phyloP scores from a whole-genome alignment of 2,329 filamentous ascomycete species.

The Rugonectria rugulosa region DNA sequence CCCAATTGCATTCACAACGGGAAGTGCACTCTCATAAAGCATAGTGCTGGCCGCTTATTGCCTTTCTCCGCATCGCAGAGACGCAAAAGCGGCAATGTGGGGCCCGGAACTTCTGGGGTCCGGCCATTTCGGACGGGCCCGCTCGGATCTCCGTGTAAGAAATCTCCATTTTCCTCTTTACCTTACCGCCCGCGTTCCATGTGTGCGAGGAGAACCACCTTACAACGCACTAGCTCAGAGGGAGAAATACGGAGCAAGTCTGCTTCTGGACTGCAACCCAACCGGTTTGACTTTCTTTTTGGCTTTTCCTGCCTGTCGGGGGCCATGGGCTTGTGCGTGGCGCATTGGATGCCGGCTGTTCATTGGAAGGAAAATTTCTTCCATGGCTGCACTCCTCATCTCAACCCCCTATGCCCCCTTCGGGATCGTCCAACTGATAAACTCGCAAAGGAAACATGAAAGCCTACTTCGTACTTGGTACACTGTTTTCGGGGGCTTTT shows the following conservation, averaged over 20 bases:
- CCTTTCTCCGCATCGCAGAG: constrained; percentile 9
- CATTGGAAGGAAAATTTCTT: not conserved
- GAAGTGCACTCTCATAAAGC: not conserved
- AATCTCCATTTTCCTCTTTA: not conserved
- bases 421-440: constrained; percentile 7
- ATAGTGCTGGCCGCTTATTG: constrained; percentile 18
- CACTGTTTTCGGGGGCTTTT: constrained; percentile 8
- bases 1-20: not conserved
- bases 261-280: not conserved
- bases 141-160: constrained; percentile 20
- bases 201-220: too few relatives aligned
- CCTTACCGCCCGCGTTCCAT: not conserved
- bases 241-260: too few relatives aligned
- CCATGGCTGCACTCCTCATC: not conserved
- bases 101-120: constrained; percentile 11
- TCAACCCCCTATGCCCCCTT: constrained; percentile 11
- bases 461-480: too few relatives aligned
- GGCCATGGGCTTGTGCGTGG: too few relatives aligned
- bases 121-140: constrained; percentile 25
- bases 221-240: not conserved
- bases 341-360: not conserved
- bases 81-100: constrained; percentile 4
- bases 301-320: too few relatives aligned
- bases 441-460: constrained; percentile 3
- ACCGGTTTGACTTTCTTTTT: too few relatives aligned